These are phyloP conservation scores for Lactarius psammicola DNA, from an alignment of 768 basidiomycete genomes.

Conservation along the genomic window DNA sequence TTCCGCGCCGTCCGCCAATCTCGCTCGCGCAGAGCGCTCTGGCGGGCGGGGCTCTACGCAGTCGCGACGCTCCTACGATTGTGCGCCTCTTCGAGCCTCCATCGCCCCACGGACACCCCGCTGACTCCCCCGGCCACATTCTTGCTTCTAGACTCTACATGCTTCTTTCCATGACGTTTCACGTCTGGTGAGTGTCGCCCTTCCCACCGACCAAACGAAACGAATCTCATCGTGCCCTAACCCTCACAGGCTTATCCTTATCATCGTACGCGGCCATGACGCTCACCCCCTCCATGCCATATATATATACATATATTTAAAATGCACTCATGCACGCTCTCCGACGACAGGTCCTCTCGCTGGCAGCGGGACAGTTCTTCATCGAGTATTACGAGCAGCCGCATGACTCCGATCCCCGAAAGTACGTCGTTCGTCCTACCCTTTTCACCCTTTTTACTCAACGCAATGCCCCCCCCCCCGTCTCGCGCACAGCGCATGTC, in stretches of 20 bases:
- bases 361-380: constrained; percentile 58
- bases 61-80: constrained; percentile 57
- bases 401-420: constrained; percentile 26
- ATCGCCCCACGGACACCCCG: neutral
- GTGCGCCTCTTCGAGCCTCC: constrained; percentile 41
- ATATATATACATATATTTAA: too few species aligned
- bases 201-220: neutral
- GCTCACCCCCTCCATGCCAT: neutral
- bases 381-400: constrained; percentile 45
- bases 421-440: neutral
- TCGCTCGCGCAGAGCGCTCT: constrained; percentile 47
- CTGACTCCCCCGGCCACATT: neutral
- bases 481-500: constrained; percentile 3
- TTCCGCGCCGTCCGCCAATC: constrained; percentile 39
- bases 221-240: neutral
- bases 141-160: constrained; percentile 55
- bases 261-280: constrained; percentile 43
- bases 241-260: constrained; percentile 45
- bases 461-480: neutral
- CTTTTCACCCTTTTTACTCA: neutral
- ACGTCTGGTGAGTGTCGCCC: constrained; percentile 53
- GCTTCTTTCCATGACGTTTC: constrained; percentile 70
- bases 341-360: constrained; percentile 48
- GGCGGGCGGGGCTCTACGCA: constrained; percentile 57
- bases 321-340: neutral